Evolutionary conservation across 2,329 filamentous ascomycete genomes (phyloP).

Genomic region (Penicillium sp.): DNA sequence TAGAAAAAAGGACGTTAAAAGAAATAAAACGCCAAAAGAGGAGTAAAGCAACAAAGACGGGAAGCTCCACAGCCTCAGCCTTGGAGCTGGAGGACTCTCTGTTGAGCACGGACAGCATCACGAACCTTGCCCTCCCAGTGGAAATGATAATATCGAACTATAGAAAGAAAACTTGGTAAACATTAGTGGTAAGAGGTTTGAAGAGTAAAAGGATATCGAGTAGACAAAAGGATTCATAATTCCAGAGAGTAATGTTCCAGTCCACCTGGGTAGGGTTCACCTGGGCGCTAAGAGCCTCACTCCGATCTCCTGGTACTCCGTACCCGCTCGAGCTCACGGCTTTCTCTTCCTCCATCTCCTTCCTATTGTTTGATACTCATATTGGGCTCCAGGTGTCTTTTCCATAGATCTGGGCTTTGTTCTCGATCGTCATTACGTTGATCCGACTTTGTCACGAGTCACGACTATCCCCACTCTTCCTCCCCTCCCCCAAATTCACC

Average conservation of each 20-base stretch:
- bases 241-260: not conserved
- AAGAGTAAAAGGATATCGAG: not conserved
- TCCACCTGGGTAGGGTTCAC: not conserved
- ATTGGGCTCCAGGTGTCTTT: not conserved
- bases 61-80: conserved; percentile 9
- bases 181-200: not conserved
- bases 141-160: not conserved
- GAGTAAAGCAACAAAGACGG: not conserved
- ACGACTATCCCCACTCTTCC: conserved; percentile 5
- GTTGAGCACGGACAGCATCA: conserved; percentile 21
- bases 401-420: not conserved
- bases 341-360: not conserved
- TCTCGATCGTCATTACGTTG: conserved; percentile 9
- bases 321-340: not conserved
- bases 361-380: not conserved
- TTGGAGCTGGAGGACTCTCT: not conserved
- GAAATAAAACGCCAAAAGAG: not conserved
- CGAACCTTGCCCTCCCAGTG: conserved; percentile 11
- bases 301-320: not conserved
- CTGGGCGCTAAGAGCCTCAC: conserved; percentile 1
- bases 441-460: conserved; percentile 14
- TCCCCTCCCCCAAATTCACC: conserved; percentile 6
- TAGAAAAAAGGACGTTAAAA: no score
- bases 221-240: not conserved
- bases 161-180: not conserved